Evolutionary conservation across 768 basidiomycete species (phyloP), one percentile per base, ranked within the genome.

Genomic region (Cyclocybe cylindracea): DNA sequence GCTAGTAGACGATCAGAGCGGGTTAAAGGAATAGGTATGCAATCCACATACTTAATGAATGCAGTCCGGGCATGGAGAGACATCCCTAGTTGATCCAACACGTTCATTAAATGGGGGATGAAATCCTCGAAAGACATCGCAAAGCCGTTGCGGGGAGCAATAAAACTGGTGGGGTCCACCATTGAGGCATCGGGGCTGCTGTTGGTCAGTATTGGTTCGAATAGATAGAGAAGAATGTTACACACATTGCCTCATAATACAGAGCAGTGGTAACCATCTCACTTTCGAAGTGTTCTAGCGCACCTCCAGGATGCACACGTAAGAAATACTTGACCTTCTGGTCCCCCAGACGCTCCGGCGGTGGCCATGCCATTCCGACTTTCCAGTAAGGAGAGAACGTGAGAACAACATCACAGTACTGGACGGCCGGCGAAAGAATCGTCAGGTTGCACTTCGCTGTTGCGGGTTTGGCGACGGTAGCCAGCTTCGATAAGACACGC

Each of bases 161-260:
- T 83, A 61, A 88, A 89, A 50, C 89, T 87, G 48, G 78, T 78
- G 4, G 90, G 89, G 61, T 92, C 89, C 36, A 91, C 72, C 81
- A 89, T 84, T 7, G 71, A 69, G 11, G 86, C 81, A 51, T 94
- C 90, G 0, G 91, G 91, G 61, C 91, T 94, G 59, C 54, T 53
- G 39, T 54, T 48, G 16, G 46, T 42, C 29, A 7, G 18, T 41
- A 39, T 16, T 39, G 29, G 52, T 10, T 11, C 5, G 7, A 44
- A 40, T 16, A 6, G 10, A 10, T 9, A 44, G 13, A 49, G 14
- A 6, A 14, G 29, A 40, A 24, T 24, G 24, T 24, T 11, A 75
- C 89, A 65, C 67, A 89, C 91, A 87, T 70, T 19, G 87, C 91
- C 73, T 94, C 91, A 60, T 94, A 94, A 70, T 92, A 94, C 46